Conservation (phyloP, 2,329 filamentous ascomycete species). For the Colletotrichum sp. region DNA sequence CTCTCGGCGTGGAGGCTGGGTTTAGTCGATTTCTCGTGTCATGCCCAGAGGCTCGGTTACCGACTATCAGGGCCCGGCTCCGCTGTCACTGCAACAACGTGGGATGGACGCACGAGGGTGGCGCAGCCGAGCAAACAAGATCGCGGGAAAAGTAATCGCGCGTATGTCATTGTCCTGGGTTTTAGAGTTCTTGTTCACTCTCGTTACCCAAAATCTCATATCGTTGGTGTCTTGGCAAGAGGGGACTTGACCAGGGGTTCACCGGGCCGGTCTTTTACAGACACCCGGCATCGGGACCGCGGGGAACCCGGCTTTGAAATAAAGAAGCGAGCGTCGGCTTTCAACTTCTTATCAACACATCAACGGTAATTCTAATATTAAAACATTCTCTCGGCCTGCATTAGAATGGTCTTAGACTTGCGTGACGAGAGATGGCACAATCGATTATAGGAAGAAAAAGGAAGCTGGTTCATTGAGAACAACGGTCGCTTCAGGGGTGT, state of each 20-base stretch:
- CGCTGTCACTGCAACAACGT: neutral
- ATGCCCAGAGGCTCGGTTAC: neutral
- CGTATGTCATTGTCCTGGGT: neutral
- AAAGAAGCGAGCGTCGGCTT: neutral
- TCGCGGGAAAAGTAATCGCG: neutral
- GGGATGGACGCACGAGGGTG: neutral
- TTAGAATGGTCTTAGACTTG: neutral
- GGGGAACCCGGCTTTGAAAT: neutral
- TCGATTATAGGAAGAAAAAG: neutral
- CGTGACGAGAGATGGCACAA: neutral
- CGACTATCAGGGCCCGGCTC: neutral
- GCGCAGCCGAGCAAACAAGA: neutral
- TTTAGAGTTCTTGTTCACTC: neutral
- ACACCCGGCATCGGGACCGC: constrained; percentile 4
- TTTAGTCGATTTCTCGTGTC: neutral
- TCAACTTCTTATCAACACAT: neutral
- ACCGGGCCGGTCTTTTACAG: neutral
- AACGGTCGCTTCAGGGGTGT: neutral
- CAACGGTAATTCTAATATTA: too few species aligned
- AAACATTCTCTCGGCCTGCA: neutral
- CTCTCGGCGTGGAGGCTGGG: neutral
- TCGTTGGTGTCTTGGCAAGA: constrained; percentile 7
- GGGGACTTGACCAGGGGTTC: neutral
- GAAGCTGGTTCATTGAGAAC: neutral
- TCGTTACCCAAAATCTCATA: neutral